phyloP scores from a whole-genome alignment of 306 rosid species.

The Lathyrus aphaca region DNA sequence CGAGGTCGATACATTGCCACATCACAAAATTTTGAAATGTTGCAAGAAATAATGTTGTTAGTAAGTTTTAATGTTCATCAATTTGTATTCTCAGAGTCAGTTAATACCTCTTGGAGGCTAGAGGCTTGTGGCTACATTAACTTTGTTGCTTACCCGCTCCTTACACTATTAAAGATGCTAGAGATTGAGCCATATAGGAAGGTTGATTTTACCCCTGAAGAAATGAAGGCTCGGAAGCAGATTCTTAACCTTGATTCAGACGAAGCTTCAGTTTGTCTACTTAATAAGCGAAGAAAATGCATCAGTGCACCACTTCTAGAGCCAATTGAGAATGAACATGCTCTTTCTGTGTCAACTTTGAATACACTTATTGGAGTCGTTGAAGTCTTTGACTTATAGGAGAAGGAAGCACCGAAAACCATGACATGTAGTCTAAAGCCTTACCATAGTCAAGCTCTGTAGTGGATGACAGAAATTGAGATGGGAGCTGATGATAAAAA shows the following conservation, averaged over 20 bases:
- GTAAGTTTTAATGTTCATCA: slow-evolving; percentile 69
- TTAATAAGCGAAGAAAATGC: slow-evolving; percentile 59
- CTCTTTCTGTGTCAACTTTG: slow-evolving; percentile 68
- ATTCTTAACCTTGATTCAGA: slow-evolving; percentile 54
- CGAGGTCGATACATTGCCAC: slow-evolving; percentile 70
- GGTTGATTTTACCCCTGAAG: too few species aligned
- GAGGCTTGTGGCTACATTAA: too few species aligned
- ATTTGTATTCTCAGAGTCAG: slow-evolving; percentile 47
- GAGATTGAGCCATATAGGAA: too few species aligned
- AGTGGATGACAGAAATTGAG: slow-evolving; percentile 85
- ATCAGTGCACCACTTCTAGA: slow-evolving; percentile 42
- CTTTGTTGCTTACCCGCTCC: too few species aligned
- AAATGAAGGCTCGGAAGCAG: too few species aligned
- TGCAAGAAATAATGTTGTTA: slow-evolving; percentile 72
- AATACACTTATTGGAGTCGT: slow-evolving; percentile 73
- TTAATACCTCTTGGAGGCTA: slow-evolving; percentile 65
- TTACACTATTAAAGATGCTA: too few species aligned
- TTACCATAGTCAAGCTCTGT: slow-evolving; percentile 91
- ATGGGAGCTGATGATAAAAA: slow-evolving; percentile 59
- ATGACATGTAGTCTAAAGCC: slow-evolving; percentile 66
- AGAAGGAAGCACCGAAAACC: slow-evolving; percentile 66
- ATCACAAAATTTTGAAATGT: slow-evolving; percentile 52
- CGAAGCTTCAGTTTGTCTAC: slow-evolving; percentile 56
- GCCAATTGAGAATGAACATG: slow-evolving; percentile 63
- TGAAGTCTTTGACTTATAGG: slow-evolving; percentile 77